Base-by-base conservation (phyloP, 257 asterid genomes). In the Jasminum sambac region DNA sequence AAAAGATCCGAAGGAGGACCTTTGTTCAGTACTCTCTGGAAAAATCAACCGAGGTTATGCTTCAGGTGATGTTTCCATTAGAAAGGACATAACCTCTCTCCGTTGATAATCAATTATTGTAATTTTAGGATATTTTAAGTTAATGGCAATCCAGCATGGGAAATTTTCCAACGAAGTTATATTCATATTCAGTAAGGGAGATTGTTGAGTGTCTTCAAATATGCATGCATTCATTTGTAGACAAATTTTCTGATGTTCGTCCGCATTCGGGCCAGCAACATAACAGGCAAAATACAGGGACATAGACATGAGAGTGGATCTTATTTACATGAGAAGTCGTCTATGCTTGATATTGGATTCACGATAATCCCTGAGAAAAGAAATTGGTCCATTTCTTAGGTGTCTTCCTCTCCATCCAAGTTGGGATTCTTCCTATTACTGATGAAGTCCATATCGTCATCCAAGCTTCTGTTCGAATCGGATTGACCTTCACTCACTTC, bases 401-500 rank as follows among this genome's bases (percentile, higher is more conserved):
- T 60, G 46, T 73, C 62, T 8, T 17, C 74, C 63, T 34, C 21
- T 13, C 58, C 57, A 17, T 50, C 59, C 59, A 50, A 50, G 25
- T 50, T 21, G 43, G 8, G 43, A 10, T 39, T 39, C 43, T 39
- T 39, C 43, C 11, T 39, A 39, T 8, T 39, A 39, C 43, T 24
- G 59, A 17, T 23, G 21, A 60, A 5, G 34, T 63, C 62, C 50
- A 17, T 50, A 19, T 50, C 71, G 2, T 50, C 11, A 43, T 8
- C 69, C 8, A 11, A 44, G 11, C 48, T 62, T 67, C 25, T 66
- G 60, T 72, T 46, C 1, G 80, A 63, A 16, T 70, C 77, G 2
- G 40, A 70, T 71, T 63, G 64, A 64, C 72, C 78, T 63, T 77
- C 82, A 46, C 69, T 71, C 37, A 4, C 39, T 48, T 74, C 82